Evolutionary conservation across 1,284 basidiomycete species (phyloP), one percentile per base, ranked within the genome.

Genomic region (Ganoderma resinaceum): DNA sequence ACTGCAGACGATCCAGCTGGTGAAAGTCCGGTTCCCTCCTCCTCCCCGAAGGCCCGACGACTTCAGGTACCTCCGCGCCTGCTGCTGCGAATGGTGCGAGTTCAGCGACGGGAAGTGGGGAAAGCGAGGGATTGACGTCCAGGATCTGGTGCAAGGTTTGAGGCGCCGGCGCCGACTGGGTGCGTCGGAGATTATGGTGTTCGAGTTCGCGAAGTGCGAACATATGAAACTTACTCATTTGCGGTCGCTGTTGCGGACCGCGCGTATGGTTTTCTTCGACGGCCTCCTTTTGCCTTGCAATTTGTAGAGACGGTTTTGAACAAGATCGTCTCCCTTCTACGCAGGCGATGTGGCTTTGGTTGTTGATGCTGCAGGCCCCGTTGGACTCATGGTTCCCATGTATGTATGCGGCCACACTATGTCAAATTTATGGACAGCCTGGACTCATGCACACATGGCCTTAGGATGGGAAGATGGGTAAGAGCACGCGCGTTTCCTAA

Each of bases 221-320:
- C 29, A 60, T 37, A 62, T 66, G 61, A 59, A 69, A 52, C 40
- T 61, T 43, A 60, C 64, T n/a, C 67, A 63, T 20, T 16, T 66
- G 61, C 37, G 43, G 31, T 55, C 63, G 23, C 37, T 68, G 52
- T 37, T 62, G 49, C 46, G 60, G 52, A 43, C 26, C 46, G 33
- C 38, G 29, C 31, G 33, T 58, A 8, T 58, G 55, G 55, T 37
- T n/a, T 7, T 58, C 35, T 26, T 23, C 33, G 33, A 62, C 60
- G 53, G 61, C 57, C 11, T 37, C 31, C 31, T 37, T 20, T n/a
- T 58, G 55, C 35, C 55, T n/a, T 20, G 14, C 18, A 33, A 55
- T 55, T 29, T 55, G 31, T 55, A 55, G 52, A n/a, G 43, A 31
- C 6, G 29, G 52, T 18, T 18, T 33, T 12, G 52, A 55, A 31